phyloP scores from a whole-genome alignment of 2,329 filamentous ascomycete species.

The Aspergillus transmontanensis region DNA sequence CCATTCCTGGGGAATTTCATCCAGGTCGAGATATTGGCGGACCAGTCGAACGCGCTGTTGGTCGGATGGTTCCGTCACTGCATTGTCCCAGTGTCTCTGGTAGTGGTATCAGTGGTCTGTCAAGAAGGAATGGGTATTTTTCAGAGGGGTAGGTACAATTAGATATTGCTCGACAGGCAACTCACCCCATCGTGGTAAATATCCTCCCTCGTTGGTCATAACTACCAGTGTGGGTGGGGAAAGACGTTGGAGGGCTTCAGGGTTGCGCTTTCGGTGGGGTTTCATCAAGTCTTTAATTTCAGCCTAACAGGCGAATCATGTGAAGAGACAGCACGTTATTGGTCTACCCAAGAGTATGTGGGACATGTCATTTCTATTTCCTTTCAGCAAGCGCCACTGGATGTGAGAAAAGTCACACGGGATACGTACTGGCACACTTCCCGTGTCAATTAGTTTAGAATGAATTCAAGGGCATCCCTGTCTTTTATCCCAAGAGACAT shows the following conservation, averaged over 20 bases:
- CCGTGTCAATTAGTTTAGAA: too few species aligned
- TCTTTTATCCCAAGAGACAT: too few species aligned
- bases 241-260: background rate
- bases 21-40: conserved; percentile 9
- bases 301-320: background rate
- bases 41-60: conserved; percentile 12
- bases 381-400: too few species aligned
- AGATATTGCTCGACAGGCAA: conserved; percentile 15
- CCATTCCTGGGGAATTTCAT: conserved; percentile 12
- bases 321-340: too few species aligned
- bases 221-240: background rate
- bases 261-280: background rate
- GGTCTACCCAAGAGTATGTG: too few species aligned
- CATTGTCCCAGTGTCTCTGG: conserved; percentile 9
- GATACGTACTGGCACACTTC: too few species aligned
- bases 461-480: too few species aligned
- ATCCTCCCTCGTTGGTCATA: background rate
- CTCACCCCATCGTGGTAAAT: conserved; percentile 11
- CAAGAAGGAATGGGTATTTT: background rate
- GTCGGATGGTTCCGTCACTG: conserved; percentile 1
- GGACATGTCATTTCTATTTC: too few species aligned
- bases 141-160: conserved; percentile 5
- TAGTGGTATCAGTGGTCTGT: background rate
- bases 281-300: background rate
- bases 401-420: too few species aligned